A percentile compares a stretch with the other conserved stretches of the same genome.
phyloP scores from a whole-genome alignment of 1,139 yeast genomes.

The Maudiozyma humilis region DNA sequence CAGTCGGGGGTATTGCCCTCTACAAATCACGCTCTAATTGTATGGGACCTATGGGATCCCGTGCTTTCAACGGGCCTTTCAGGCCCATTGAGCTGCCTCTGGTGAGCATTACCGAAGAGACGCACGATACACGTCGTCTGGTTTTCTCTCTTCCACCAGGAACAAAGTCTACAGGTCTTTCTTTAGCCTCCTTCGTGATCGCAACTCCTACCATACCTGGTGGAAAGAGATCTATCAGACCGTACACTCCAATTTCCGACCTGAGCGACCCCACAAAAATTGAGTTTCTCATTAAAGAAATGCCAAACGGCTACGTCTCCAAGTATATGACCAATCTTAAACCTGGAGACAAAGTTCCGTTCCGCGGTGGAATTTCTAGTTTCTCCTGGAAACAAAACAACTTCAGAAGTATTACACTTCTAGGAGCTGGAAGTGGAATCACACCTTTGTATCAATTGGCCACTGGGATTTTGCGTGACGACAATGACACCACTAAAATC shows the following conservation, averaged over 20 bases:
- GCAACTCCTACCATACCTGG: neutral
- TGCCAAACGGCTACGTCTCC: slow-evolving; percentile 78
- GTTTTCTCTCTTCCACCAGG: slow-evolving; percentile 1
- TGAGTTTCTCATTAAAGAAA: slow-evolving; percentile 75
- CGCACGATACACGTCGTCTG: slow-evolving; percentile 2
- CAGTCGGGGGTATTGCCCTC: neutral
- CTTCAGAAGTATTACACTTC: slow-evolving; percentile 67
- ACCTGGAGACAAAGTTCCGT: slow-evolving; percentile 71
- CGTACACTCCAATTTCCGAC: slow-evolving; percentile 77
- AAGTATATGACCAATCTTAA: slow-evolving; percentile 63
- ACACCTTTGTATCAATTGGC: slow-evolving; percentile 88
- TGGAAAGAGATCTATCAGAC: slow-evolving; percentile 85
- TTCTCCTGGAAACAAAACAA: slow-evolving; percentile 88
- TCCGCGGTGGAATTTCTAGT: slow-evolving; percentile 91
- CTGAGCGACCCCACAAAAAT: slow-evolving; percentile 61
- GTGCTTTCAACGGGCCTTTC: neutral
- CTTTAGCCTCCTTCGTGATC: neutral
- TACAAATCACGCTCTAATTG: neutral
- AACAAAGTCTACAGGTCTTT: neutral
- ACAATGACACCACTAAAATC: slow-evolving; percentile 77
- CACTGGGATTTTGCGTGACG: slow-evolving; percentile 59
- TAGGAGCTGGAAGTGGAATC: slow-evolving; percentile 96
- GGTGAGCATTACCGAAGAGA: neutral
- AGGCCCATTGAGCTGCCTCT: neutral
- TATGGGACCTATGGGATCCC: neutral